phyloP scores from a whole-genome alignment of 345 rosid species.

The Acer negundo region DNA sequence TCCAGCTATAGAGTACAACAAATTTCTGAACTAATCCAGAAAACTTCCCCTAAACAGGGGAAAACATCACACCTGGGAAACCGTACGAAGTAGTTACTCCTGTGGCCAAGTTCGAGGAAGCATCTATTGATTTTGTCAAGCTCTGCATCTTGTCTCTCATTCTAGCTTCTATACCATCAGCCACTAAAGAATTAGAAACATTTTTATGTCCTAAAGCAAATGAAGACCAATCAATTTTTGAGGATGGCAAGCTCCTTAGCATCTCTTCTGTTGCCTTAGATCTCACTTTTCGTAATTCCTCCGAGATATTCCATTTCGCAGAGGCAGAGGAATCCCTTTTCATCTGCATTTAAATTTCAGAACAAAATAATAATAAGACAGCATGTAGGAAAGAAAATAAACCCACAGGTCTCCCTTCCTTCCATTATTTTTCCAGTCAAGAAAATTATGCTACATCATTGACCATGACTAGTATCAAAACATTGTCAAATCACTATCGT shows the following conservation, averaged over 20 bases:
- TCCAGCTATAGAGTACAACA: not conserved
- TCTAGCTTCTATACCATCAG: slow-evolving; percentile 29
- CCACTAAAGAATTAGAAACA: slow-evolving; percentile 22
- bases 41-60: slow-evolving; percentile 18
- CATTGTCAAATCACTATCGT: not conserved
- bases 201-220: slow-evolving; percentile 43
- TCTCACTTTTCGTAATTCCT: slow-evolving; percentile 87
- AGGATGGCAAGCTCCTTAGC: slow-evolving; percentile 51
- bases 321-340: slow-evolving; percentile 50
- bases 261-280: slow-evolving; percentile 86
- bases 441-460: not conserved
- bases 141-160: slow-evolving; percentile 26
- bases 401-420: not conserved
- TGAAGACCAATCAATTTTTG: slow-evolving; percentile 50
- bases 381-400: not conserved
- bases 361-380: slow-evolving; percentile 14
- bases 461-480: slow-evolving; percentile 11
- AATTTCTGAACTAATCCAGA: not conserved
- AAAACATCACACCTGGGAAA: slow-evolving; percentile 30
- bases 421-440: too few species aligned
- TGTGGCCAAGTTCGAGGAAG: slow-evolving; percentile 36
- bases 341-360: slow-evolving; percentile 49
- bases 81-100: slow-evolving; percentile 22
- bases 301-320: slow-evolving; percentile 79
- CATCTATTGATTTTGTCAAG: slow-evolving; percentile 33